phyloP scores from a whole-genome alignment of 805 yeast genomes.

The Yamadazyma olivae region DNA sequence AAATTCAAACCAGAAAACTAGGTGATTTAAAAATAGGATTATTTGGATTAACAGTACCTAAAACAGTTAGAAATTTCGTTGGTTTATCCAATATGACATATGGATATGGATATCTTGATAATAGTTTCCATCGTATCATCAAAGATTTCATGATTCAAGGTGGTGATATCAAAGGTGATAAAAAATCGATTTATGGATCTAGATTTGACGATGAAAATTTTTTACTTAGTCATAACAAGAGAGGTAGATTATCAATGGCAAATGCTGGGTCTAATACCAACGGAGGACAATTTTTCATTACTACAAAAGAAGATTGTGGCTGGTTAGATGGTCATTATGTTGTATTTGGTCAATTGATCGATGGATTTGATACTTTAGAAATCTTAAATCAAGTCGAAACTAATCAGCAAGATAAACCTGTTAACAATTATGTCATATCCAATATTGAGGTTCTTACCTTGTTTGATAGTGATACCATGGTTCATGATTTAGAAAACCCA shows the following conservation, averaged over 20 bases:
- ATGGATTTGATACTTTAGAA: conserved; percentile 83
- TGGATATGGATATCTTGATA: conserved; percentile 65
- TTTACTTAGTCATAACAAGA: conserved; percentile 62
- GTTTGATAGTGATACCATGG: conserved; percentile 8
- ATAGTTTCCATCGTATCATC: conserved; percentile 46
- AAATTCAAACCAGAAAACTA: conserved; percentile 9
- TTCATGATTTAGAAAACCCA: conserved; percentile 8
- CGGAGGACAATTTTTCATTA: conserved; percentile 46
- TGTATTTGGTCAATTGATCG: conserved; percentile 89
- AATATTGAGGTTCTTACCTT: conserved; percentile 10
- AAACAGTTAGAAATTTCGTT: conserved; percentile 34
- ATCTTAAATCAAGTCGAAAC: conserved; percentile 12
- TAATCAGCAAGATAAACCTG: conserved; percentile 16
- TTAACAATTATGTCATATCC: conserved; percentile 14
- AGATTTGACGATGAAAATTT: conserved; percentile 57
- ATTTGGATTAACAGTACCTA: conserved; percentile 64
- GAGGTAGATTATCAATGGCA: conserved; percentile 89
- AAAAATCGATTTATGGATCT: conserved; percentile 66
- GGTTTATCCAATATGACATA: conserved; percentile 24
- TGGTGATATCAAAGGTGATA: conserved; percentile 38
- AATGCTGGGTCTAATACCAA: conserved; percentile 51
- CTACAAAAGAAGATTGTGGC: conserved; percentile 21
- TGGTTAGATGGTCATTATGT: conserved; percentile 87
- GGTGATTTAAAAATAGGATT: conserved; percentile 57
- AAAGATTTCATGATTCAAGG: conserved; percentile 38